A percentile compares a stretch with the other conserved stretches of the same genome.
These are phyloP conservation scores for Trametes elegans DNA, from an alignment of 768 basidiomycete species.

Conservation along the genomic window DNA sequence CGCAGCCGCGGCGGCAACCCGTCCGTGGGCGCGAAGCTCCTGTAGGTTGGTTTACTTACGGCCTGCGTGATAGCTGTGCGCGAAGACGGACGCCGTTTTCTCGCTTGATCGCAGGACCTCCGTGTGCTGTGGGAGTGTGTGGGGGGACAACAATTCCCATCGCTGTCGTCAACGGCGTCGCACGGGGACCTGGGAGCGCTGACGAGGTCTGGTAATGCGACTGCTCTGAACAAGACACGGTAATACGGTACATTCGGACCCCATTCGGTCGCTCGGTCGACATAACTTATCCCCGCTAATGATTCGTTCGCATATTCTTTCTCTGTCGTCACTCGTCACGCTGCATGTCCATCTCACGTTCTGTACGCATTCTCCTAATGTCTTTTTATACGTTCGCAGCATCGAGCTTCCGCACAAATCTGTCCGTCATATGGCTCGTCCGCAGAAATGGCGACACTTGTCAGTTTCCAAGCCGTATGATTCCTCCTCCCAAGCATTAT, in stretches of 20 bases:
- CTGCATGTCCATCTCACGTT: constrained; percentile 3
- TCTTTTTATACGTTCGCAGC: neutral
- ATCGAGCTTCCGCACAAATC: too few species aligned
- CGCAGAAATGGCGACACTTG: too few species aligned
- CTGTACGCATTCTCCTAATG: constrained; percentile 15
- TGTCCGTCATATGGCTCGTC: too few species aligned
- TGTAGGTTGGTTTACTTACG: neutral
- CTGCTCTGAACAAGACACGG: too few species aligned
- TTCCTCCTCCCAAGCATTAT: neutral
- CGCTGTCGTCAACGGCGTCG: neutral
- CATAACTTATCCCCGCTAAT: constrained; percentile 23
- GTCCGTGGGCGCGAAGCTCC: constrained; percentile 13
- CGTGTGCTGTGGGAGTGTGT: neutral
- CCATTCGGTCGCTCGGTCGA: constrained; percentile 20
- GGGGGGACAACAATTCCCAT: too few species aligned
- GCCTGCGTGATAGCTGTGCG: neutral
- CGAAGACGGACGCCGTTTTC: too few species aligned
- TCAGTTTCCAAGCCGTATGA: neutral
- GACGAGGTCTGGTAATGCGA: neutral
- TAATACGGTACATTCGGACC: constrained; percentile 8
- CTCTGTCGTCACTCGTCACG: neutral
- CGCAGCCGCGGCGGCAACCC: constrained; percentile 46
- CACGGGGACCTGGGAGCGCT: neutral
- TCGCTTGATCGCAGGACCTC: too few species aligned
- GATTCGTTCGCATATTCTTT: neutral